Base-by-base conservation (phyloP, 495 filamentous ascomycete species). In the Annulohypoxylon moriforme region DNA sequence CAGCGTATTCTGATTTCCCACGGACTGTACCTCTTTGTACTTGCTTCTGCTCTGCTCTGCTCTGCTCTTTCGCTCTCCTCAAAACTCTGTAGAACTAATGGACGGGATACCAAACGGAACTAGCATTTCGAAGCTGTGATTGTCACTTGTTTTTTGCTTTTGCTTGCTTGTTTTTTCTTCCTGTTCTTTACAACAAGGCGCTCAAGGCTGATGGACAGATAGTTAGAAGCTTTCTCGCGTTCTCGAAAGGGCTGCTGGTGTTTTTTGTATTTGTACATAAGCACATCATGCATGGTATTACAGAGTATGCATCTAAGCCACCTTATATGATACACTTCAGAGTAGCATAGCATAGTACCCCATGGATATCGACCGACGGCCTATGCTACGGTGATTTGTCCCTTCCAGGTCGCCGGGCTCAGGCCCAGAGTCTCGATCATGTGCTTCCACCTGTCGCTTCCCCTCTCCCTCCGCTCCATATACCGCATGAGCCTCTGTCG, bases 401-500 rank as follows among this genome's bases (percentile, higher is more conserved):
- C 91, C 82, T 91, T 91, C 89, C 91, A 98, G 31, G 90, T 91
- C 29, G 89, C 93, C 52, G 96, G 93, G 33, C 92, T 93, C 77
- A 99, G 78, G 11, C 96, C 96, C 66, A 99, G 78, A 40, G 85
- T 93, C 77, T 90, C 82, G 64, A 97, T 83, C 82, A 97, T 81
- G 81, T 95, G 84, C 80, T 90, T 86, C 92, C 94, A 99, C 81
- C 96, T 85, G 50, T 91, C 88, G 27, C 95, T 94, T 29, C 96
- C 96, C 73, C 93, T 87, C 79, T 99, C 96, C 86, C 94, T 96
- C 77, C 83, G 86, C 80, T 92, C 86, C 81, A 99, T 81, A 78
- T 98, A 98, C 72, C 82, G 85, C 75, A 98, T 78, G 60, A 97
- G 80, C 83, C 94, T 96, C 81, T 97, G 94, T 75, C 96, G 84